Percentiles rank a stretch among this genome's conserved stretches.
These are phyloP conservation scores for Lactarius sp. DNA, from an alignment of 768 basidiomycete genomes.

Conservation along the genomic window DNA sequence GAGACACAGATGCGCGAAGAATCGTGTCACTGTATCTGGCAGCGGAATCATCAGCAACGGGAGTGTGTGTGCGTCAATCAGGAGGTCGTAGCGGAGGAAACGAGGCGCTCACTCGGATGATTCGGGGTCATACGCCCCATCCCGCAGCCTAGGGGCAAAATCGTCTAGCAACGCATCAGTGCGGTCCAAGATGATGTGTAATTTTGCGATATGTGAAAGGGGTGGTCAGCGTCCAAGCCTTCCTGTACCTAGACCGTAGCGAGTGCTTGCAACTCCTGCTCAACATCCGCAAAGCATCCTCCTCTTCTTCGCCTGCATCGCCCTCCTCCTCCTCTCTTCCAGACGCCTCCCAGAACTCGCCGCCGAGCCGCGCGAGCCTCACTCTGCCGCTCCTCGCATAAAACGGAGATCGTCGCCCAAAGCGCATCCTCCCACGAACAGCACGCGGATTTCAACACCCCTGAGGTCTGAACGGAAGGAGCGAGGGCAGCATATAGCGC, in stretches of 20 bases:
- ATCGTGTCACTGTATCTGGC: slow-evolving; percentile 73
- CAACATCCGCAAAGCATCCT: slow-evolving; percentile 65
- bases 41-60: neutral
- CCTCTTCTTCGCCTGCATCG: slow-evolving; percentile 35
- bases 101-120: slow-evolving; percentile 50
- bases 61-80: neutral
- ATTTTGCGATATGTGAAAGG: slow-evolving; percentile 80
- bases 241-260: slow-evolving; percentile 55
- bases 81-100: slow-evolving; percentile 21
- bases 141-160: slow-evolving; percentile 54
- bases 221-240: slow-evolving; percentile 62
- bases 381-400: slow-evolving; percentile 78
- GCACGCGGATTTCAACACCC: slow-evolving; percentile 66
- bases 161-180: slow-evolving; percentile 63
- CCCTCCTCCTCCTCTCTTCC: slow-evolving; percentile 36
- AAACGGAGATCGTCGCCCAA: slow-evolving; percentile 82
- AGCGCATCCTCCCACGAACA: slow-evolving; percentile 93
- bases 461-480: slow-evolving; percentile 62
- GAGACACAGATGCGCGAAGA: slow-evolving; percentile 91
- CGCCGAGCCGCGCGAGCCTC: slow-evolving; percentile 59
- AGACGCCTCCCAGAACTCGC: slow-evolving; percentile 81
- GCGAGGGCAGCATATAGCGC: slow-evolving; percentile 81
- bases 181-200: slow-evolving; percentile 70
- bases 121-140: slow-evolving; percentile 44
- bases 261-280: slow-evolving; percentile 50